phyloP scores from a whole-genome alignment of 2,329 filamentous ascomycete genomes.

The Cercospora sp. region DNA sequence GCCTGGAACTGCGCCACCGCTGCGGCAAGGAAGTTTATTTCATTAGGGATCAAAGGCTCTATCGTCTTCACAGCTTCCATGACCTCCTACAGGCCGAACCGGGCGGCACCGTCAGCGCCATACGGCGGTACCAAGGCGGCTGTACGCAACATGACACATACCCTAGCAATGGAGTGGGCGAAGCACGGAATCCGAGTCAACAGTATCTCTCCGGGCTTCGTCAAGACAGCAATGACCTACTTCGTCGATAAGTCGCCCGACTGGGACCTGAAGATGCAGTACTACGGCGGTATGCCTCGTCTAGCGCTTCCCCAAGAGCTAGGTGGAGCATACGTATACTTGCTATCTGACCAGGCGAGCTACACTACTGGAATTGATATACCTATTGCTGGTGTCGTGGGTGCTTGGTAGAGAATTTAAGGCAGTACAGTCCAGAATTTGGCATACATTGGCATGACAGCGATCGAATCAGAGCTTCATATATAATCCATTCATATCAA shows the following conservation, averaged over 20 bases:
- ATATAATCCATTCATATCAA: background rate
- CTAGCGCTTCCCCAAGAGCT: constrained; percentile 54
- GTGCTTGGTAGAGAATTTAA: constrained; percentile 18
- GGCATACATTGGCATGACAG: background rate
- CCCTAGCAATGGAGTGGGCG: constrained; percentile 40
- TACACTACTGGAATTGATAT: constrained; percentile 54
- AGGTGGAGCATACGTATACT: constrained; percentile 52
- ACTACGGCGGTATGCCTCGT: constrained; percentile 56
- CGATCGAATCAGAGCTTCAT: background rate
- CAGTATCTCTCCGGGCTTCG: constrained; percentile 37
- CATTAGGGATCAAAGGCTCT: constrained; percentile 47
- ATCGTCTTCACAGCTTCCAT: constrained; percentile 52
- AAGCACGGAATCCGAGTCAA: constrained; percentile 39
- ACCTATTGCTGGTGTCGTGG: constrained; percentile 46
- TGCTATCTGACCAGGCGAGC: constrained; percentile 49
- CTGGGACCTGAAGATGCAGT: constrained; percentile 55
- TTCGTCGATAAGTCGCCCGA: constrained; percentile 52
- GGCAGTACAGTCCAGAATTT: background rate
- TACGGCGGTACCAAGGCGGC: constrained; percentile 48
- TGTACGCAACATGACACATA: constrained; percentile 46
- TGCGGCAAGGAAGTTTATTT: constrained; percentile 49
- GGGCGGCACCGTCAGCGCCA: constrained; percentile 37
- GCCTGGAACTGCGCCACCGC: constrained; percentile 48
- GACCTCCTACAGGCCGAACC: constrained; percentile 50
- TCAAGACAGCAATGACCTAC: constrained; percentile 49